A percentile compares a stretch with the other conserved stretches of the same genome.
Conservation (phyloP, 495 filamentous ascomycete genomes). For the Penicillium paradoxum region DNA sequence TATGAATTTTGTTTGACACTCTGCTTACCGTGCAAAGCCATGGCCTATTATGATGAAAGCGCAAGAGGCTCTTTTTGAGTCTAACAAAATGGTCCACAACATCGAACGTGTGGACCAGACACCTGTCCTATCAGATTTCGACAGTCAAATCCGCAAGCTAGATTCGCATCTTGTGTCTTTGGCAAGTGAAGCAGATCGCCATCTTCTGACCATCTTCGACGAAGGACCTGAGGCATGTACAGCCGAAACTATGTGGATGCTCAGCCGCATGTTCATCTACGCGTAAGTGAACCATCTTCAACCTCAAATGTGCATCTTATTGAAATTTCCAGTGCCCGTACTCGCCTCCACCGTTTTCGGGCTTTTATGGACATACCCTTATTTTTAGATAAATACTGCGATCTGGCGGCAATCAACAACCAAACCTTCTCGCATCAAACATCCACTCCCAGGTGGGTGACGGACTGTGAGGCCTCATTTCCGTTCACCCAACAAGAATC, state of each 20-base stretch:
- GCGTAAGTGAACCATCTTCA: no score
- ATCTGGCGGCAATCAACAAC: no score
- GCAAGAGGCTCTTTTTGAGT: constrained; percentile 41
- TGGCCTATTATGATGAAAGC: constrained; percentile 43
- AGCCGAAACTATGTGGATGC: no score
- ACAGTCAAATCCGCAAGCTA: constrained; percentile 11
- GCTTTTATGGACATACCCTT: no score
- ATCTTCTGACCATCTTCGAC: background rate
- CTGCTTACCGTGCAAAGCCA: constrained; percentile 21
- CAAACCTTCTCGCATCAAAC: background rate
- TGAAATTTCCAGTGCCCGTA: no score
- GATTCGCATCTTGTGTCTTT: constrained; percentile 8
- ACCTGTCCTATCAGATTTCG: constrained; percentile 2
- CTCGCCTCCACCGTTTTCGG: no score
- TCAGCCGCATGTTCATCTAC: no score
- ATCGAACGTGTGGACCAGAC: constrained; percentile 10
- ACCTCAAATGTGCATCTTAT: no score
- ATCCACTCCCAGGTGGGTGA: constrained; percentile 6
- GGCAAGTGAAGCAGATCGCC: constrained; percentile 15
- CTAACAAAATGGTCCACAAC: constrained; percentile 28
- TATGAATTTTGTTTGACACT: background rate
- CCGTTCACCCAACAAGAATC: constrained; percentile 45
- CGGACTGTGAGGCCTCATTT: constrained; percentile 20
- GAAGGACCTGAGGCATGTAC: no score
- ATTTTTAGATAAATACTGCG: no score